Percentiles rank a stretch among this genome's conserved stretches.
phyloP scores from a whole-genome alignment of 192 early-diverging fungal genomes.

The Funneliformis geosporum region DNA sequence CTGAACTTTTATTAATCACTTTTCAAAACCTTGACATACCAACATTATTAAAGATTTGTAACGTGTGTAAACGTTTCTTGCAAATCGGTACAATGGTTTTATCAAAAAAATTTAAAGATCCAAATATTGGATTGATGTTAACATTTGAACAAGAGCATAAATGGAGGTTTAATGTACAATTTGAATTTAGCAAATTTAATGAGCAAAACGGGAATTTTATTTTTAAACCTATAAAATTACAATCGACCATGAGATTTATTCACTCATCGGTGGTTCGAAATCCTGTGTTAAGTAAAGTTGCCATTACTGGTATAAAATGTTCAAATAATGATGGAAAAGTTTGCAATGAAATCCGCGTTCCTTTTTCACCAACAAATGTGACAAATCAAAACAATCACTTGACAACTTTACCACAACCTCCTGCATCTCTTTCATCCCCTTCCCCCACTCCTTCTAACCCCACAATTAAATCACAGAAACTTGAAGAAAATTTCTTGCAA shows the following conservation, averaged over 20 bases:
- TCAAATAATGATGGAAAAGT: background rate
- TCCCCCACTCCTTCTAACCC: background rate
- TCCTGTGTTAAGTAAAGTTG: conserved; percentile 9
- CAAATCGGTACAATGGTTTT: background rate
- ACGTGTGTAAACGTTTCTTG: conserved; percentile 10
- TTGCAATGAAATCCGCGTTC: background rate
- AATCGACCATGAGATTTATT: background rate
- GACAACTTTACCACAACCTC: no score
- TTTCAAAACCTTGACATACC: conserved; percentile 1
- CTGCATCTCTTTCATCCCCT: no score
- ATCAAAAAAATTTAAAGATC: conserved; percentile 4
- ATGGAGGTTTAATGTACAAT: background rate
- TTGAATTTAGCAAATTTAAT: background rate
- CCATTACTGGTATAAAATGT: background rate
- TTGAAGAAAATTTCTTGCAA: background rate
- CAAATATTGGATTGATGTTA: background rate
- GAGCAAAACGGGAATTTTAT: background rate
- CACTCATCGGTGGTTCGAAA: background rate
- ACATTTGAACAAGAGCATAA: conserved; percentile 19
- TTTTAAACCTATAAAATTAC: conserved; percentile 2
- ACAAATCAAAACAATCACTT: background rate
- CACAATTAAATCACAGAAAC: background rate
- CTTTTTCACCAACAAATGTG: background rate
- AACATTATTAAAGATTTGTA: background rate
- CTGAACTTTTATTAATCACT: conserved; percentile 12